Percentiles rank a stretch among this genome's conserved stretches.
phyloP scores from a whole-genome alignment of 768 basidiomycete genomes.

The Boletus subcaerulescens region DNA sequence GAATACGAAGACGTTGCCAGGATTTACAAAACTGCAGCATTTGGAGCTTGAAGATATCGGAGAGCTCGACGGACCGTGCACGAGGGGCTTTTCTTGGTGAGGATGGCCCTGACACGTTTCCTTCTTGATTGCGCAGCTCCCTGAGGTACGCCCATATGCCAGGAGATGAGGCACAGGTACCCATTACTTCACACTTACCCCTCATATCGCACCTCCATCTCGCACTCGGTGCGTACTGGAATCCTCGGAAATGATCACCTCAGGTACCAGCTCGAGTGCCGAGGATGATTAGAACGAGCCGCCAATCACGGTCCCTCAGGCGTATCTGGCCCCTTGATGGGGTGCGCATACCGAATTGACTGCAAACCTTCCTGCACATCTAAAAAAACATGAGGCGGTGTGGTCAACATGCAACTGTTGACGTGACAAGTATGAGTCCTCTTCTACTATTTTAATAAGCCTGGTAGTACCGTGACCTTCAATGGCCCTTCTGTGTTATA shows the following conservation, averaged over 20 bases:
- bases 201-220: not conserved
- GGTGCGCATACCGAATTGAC: not conserved
- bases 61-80: not conserved
- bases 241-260: not conserved
- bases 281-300: no score
- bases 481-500: no score
- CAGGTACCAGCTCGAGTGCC: no score
- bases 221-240: not conserved
- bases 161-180: not conserved
- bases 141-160: not conserved
- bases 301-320: no score
- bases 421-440: no score
- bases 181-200: not conserved
- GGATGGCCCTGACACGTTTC: not conserved
- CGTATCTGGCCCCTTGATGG: not conserved
- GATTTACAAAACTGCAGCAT: not conserved
- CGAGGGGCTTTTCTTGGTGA: not conserved
- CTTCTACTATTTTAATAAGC: no score
- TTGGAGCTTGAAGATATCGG: no score
- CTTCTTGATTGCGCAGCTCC: not conserved
- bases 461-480: no score
- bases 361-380: not conserved
- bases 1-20: not conserved
- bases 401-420: no score
- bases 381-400: no score